These are phyloP conservation scores for Stagonosporopsis vannaccii DNA, from an alignment of 2,329 filamentous ascomycete species.

Conservation along the genomic window DNA sequence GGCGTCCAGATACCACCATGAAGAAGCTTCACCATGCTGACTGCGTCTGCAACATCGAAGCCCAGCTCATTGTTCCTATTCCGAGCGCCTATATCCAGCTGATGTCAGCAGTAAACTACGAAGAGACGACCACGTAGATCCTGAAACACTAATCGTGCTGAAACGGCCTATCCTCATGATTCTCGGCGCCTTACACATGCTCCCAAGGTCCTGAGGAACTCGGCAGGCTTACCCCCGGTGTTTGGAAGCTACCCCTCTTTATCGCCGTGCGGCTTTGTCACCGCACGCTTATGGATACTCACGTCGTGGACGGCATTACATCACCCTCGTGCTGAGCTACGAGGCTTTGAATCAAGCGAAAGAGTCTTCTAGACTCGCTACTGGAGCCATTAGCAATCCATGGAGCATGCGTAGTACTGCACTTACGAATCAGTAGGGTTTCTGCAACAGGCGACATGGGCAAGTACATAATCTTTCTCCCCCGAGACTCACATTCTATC, in stretches of 20 bases:
- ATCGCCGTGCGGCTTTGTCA: constrained; percentile 13
- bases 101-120: neutral
- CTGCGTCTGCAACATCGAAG: neutral
- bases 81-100: neutral
- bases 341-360: neutral
- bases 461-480: constrained; percentile 8
- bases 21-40: neutral
- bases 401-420: neutral
- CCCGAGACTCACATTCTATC: too few species aligned
- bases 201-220: neutral
- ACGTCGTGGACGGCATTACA: neutral
- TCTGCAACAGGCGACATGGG: constrained; percentile 11
- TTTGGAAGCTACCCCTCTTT: constrained; percentile 20
- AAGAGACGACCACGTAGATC: neutral
- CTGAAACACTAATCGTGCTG: neutral
- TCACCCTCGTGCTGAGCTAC: neutral
- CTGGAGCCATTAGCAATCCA: neutral
- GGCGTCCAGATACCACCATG: neutral
- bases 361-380: neutral
- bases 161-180: neutral
- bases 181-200: neutral
- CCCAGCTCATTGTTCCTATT: neutral
- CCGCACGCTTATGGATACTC: neutral
- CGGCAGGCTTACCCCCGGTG: neutral
- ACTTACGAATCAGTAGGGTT: neutral